Evolutionary conservation across 2,329 filamentous ascomycete genomes (phyloP), one percentile per base, ranked within the genome.

Genomic region (Camptophora hylomeconis): DNA sequence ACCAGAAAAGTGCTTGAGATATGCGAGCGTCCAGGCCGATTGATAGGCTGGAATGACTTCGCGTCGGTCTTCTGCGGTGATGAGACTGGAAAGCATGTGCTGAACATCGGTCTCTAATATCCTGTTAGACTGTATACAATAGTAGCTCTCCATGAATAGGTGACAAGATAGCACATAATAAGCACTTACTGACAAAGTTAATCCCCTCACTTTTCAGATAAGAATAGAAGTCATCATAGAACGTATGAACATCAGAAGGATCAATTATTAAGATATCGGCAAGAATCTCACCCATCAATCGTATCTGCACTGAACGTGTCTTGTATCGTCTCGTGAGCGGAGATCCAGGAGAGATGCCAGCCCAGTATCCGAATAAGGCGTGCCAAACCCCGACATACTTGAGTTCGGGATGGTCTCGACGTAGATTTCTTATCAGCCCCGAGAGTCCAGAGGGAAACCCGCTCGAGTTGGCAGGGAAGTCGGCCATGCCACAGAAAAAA

Each of bases 51-150:
- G 66, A 23, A 74, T 81, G 17, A 93, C 67, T 7, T 69, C 62
- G 20, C 72, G 68, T 11, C 86, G 73, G 45, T 73, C 69, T n/a
- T 69, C 59, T 5, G 86, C 72, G 24, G 73, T 67, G 14, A 66
- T 57, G 45, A 84, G 68, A 3, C 76, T 69, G 48, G 94, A 84
- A n/a, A 92, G 58, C 59, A 84, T 81, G 56, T 84, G 92, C 47
- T 95, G 87, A 0, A 73, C 83, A 50, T 95, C 87, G 0, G 84
- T 83, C 53, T 95, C n/a, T n/a, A n/a, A n/a, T n/a, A n/a, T n/a
- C n/a, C n/a, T n/a, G n/a, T n/a, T n/a, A n/a, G n/a, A n/a, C n/a
- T n/a, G n/a, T n/a, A n/a, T n/a, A n/a, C n/a, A n/a, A n/a, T n/a
- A n/a, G n/a, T n/a, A n/a, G n/a, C n/a, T n/a, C n/a, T n/a, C n/a